These are phyloP conservation scores for Marsdenia floribunda DNA, from an alignment of 257 asterid genomes.

Conservation along the genomic window DNA sequence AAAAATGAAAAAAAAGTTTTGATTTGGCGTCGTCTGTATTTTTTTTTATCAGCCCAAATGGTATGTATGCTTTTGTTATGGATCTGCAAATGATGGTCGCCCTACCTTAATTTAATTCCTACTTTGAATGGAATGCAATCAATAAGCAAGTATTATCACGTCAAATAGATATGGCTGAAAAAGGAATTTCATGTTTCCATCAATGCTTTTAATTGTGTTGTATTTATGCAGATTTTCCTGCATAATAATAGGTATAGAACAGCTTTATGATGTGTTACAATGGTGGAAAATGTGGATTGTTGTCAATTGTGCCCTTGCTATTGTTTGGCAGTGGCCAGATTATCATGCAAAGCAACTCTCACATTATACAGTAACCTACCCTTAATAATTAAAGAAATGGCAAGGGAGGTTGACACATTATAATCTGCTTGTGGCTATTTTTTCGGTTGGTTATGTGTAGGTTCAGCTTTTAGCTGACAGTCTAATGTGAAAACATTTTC, in stretches of 20 bases:
- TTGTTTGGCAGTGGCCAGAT: not conserved
- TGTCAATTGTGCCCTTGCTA: not conserved
- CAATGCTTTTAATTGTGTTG: not conserved
- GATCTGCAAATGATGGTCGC: not conserved
- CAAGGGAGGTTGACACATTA: not conserved
- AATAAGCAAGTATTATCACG: not conserved
- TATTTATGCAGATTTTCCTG: not conserved
- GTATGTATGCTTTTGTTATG: not conserved
- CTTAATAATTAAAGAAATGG: not conserved
- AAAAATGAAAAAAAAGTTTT: not conserved
- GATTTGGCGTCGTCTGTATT: no score
- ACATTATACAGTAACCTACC: not conserved
- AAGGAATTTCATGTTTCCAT: not conserved
- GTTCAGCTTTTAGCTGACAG: not conserved
- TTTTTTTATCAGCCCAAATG: not conserved
- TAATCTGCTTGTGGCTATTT: not conserved
- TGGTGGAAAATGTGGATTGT: not conserved
- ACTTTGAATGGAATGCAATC: not conserved
- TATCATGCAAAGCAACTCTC: not conserved
- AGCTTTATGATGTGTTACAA: not conserved
- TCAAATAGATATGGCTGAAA: not conserved
- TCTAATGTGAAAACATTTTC: not conserved
- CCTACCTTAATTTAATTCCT: not conserved
- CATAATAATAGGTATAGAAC: not conserved
- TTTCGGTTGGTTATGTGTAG: not conserved